These are phyloP conservation scores for Pseudoneurospora amorphoporcata DNA, from an alignment of 495 filamentous ascomycete genomes.

Conservation along the genomic window DNA sequence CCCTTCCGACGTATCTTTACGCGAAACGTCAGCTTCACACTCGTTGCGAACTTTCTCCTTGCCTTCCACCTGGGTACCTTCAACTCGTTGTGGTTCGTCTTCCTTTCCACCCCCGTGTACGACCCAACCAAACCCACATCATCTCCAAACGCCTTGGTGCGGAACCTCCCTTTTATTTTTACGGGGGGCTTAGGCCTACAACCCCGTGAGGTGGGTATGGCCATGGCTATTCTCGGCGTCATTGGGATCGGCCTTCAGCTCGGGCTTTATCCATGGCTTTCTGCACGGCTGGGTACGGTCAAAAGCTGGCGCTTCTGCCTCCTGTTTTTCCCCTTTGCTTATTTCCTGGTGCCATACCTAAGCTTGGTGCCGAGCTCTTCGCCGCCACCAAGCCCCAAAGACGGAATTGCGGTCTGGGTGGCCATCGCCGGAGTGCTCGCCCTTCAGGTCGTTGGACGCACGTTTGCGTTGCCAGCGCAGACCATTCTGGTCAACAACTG, in stretches of 20 bases:
- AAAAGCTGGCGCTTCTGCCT: constrained; percentile 59
- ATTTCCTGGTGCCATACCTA: constrained; percentile 62
- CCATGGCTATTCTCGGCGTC: constrained; percentile 65
- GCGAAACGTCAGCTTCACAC: constrained; percentile 55
- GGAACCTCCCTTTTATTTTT: constrained; percentile 58
- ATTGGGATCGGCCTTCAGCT: constrained; percentile 73
- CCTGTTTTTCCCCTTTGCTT: constrained; percentile 62
- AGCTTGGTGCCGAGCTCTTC: constrained; percentile 54
- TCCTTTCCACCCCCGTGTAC: constrained; percentile 71
- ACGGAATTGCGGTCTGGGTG: constrained; percentile 56
- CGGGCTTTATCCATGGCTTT: constrained; percentile 61
- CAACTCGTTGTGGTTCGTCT: constrained; percentile 75
- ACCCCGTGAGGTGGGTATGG: constrained; percentile 63
- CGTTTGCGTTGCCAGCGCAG: constrained; percentile 68
- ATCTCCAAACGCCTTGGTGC: constrained; percentile 17
- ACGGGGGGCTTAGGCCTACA: constrained; percentile 72
- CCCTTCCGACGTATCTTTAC: constrained; percentile 73
- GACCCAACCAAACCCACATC: constrained; percentile 30
- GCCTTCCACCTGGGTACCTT: constrained; percentile 74
- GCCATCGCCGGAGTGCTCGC: constrained; percentile 57
- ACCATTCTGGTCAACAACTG: constrained; percentile 79
- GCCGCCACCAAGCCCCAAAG: constrained; percentile 51
- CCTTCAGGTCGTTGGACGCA: constrained; percentile 68
- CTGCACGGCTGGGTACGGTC: constrained; percentile 56
- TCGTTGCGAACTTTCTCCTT: constrained; percentile 58